These are phyloP conservation scores for Schwanniomyces yamadae DNA, from an alignment of 805 yeast species.

Conservation along the genomic window DNA sequence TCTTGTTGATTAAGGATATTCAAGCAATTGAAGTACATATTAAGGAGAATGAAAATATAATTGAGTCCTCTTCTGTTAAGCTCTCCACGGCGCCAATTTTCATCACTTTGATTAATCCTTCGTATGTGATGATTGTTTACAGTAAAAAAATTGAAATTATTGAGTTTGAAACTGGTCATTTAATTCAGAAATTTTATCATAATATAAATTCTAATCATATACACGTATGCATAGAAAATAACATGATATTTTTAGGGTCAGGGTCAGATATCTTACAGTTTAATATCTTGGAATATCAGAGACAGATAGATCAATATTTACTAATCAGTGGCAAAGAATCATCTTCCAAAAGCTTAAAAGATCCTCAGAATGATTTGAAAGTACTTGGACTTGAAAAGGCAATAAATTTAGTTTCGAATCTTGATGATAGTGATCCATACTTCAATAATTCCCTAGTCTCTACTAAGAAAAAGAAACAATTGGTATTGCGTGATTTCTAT, in stretches of 20 bases:
- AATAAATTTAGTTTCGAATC: constrained; percentile 26
- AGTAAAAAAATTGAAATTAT: constrained; percentile 33
- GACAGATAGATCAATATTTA: constrained; percentile 38
- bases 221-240: constrained; percentile 12
- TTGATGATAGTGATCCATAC: constrained; percentile 23
- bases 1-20: constrained; percentile 34
- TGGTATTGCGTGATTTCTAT: constrained; percentile 34
- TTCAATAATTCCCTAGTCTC: constrained; percentile 17
- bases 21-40: constrained; percentile 20
- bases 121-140: constrained; percentile 31
- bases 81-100: constrained; percentile 25
- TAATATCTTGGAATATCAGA: constrained; percentile 24
- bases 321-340: constrained; percentile 19
- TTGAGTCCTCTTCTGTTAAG: constrained; percentile 20
- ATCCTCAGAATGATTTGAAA: constrained; percentile 27
- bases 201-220: constrained; percentile 26
- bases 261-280: constrained; percentile 33
- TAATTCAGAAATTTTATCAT: constrained; percentile 34
- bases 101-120: constrained; percentile 28
- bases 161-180: constrained; percentile 33
- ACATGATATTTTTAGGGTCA: constrained; percentile 21
- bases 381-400: constrained; percentile 35
- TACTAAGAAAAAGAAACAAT: constrained; percentile 23
- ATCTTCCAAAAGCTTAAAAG: constrained; percentile 15
- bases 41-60: constrained; percentile 7